Evolutionary conservation across 2,329 filamentous ascomycete genomes (phyloP).

Genomic region (Westerdykella aurantiaca): DNA sequence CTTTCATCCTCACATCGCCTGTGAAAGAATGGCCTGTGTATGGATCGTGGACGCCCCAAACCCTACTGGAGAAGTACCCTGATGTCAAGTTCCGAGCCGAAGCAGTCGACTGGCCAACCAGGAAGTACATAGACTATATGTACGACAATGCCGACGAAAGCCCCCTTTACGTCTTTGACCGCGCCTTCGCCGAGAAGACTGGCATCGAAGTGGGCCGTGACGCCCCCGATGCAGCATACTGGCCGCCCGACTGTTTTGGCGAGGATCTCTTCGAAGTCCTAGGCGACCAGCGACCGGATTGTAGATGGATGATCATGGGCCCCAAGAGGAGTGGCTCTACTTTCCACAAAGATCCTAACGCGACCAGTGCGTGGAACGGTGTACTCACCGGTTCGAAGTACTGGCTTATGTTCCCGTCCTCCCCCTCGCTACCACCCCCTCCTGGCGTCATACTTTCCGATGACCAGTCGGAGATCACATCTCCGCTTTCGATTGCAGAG

Average conservation of each 20-base stretch:
- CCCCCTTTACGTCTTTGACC: slow-evolving; percentile 88
- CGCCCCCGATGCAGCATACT: slow-evolving; percentile 57
- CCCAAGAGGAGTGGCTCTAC: slow-evolving; percentile 83
- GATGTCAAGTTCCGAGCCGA: slow-evolving; percentile 76
- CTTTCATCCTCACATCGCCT: slow-evolving; percentile 79
- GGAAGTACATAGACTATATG: slow-evolving; percentile 81
- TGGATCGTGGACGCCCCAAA: slow-evolving; percentile 65
- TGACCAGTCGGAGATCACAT: slow-evolving; percentile 89
- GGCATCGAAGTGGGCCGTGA: slow-evolving; percentile 55
- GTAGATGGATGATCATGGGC: slow-evolving; percentile 88
- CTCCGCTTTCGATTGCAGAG: slow-evolving; percentile 91
- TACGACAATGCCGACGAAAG: slow-evolving; percentile 73
- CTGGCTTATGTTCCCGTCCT: slow-evolving; percentile 96
- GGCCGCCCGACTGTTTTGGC: slow-evolving; percentile 77
- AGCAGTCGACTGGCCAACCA: slow-evolving; percentile 84
- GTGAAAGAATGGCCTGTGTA: slow-evolving; percentile 78
- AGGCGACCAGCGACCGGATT: slow-evolving; percentile 71
- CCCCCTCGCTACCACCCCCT: slow-evolving; percentile 56
- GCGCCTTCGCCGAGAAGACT: slow-evolving; percentile 83
- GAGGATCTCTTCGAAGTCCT: slow-evolving; percentile 79
- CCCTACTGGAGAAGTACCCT: slow-evolving; percentile 58
- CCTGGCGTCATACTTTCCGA: slow-evolving; percentile 86
- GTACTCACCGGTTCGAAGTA: slow-evolving; percentile 87
- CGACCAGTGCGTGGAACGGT: slow-evolving; percentile 86
- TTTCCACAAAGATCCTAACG: slow-evolving; percentile 79